phyloP scores from a whole-genome alignment of 2,329 filamentous ascomycete genomes.

The Blumeria hordei region DNA sequence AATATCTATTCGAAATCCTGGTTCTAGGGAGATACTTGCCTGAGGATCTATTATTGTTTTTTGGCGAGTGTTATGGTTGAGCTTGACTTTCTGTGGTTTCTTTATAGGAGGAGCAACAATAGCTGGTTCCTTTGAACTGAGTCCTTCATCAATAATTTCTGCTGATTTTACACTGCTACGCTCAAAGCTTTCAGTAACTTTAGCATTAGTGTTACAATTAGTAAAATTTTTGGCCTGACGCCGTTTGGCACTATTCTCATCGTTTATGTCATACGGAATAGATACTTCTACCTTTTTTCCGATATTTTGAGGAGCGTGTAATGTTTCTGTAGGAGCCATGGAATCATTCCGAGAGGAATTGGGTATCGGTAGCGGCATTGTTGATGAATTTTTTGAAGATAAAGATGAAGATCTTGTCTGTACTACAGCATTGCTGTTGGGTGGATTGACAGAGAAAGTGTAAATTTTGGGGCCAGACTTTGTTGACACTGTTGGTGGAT shows the following conservation, averaged over 20 bases:
- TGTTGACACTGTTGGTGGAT: conserved; percentile 11
- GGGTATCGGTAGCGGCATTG: neutral
- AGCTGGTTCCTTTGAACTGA: conserved; percentile 9
- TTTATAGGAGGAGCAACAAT: conserved; percentile 4
- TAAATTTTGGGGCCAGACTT: conserved; percentile 6
- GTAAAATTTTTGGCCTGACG: conserved; percentile 11
- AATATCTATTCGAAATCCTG: conserved; percentile 21
- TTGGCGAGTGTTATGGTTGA: conserved; percentile 7
- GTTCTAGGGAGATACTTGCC: conserved; percentile 26
- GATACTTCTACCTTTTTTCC: conserved; percentile 1
- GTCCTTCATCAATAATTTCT: conserved; percentile 5
- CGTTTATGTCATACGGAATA: conserved; percentile 6
- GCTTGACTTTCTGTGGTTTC: conserved; percentile 6
- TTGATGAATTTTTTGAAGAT: conserved; percentile 2
- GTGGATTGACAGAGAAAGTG: conserved; percentile 3
- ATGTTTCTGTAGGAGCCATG: neutral
- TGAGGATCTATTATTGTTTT: conserved; percentile 26
- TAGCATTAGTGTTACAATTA: conserved; percentile 3
- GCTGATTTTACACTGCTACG: conserved; percentile 4
- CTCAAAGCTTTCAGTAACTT: conserved; percentile 10
- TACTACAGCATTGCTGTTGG: no score
- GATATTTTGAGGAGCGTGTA: neutral
- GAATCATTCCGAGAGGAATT: no score
- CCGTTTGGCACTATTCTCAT: conserved; percentile 8
- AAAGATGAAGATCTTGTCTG: neutral